Base-by-base conservation (phyloP, 2,329 filamentous ascomycete genomes). In the Lecanicillium sp. region DNA sequence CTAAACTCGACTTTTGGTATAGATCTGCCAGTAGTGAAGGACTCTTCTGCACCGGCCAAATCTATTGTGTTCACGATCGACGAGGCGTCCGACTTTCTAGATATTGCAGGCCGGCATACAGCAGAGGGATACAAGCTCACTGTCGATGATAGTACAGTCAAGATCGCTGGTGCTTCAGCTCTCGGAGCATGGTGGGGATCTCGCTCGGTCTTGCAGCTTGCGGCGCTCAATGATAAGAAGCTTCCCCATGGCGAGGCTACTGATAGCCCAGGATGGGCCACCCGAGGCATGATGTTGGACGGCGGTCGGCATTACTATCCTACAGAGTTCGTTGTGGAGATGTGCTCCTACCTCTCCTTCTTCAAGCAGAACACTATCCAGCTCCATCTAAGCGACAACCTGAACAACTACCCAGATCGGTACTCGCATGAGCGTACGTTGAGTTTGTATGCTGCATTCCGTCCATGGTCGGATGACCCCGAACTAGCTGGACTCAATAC, bases 361-460 rank as follows among this genome's bases (percentile, higher is more conserved):
- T 77, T 74, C 57, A 77, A 77, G 46, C 66, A 77, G 44, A 75
- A 74, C 43, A 68, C 66, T 2, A 70, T 77, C 37, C 74, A 77
- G 30, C 54, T 77, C 15, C 74, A 77, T 48, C 58, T 74, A 3
- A 72, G 65, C 40, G 74, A 77, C 48, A 77, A 75, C 45, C 54
- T 72, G 4, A 65, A 66, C 49, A 33, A 33, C 11, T 73, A 73
- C 30, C 55, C 66, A 3, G 57, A 61, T 17, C 59, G 68, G 15
- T 74, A 75, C 32, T 63, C 61, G 4, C 59, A 61, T 17, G 65
- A 70, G 37, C 62, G 60, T 0, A 69, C 65, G 34, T 50, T 72
- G 17, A 53, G 66, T 7, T 58, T 77, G 1, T 77, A 78, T 43
- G 67, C 72, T 3, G 62, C 71, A 5, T 79, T 78, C 48, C 60